Conservation (phyloP, 2,329 filamentous ascomycete genomes). For the Aspergillus uvarum region DNA sequence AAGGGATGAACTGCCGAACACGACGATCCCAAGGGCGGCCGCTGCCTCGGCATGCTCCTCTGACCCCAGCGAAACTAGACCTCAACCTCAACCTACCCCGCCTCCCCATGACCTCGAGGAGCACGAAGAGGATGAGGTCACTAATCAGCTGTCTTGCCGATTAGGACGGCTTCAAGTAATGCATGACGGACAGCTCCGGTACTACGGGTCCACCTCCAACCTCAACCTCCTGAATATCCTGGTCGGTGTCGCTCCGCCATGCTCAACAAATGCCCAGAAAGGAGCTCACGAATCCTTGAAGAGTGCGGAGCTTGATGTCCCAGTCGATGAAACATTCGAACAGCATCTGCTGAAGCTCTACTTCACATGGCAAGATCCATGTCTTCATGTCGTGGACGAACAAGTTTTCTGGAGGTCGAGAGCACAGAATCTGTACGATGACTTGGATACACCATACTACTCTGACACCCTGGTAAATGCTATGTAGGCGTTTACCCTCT, state of each 20-base stretch:
- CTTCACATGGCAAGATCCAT: constrained; percentile 12
- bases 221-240: constrained; percentile 5
- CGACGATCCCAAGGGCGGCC: too few species aligned
- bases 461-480: constrained; percentile 4
- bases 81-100: constrained; percentile 9
- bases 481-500: neutral
- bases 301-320: neutral
- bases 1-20: too few species aligned
- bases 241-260: neutral
- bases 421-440: neutral
- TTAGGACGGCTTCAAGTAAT: constrained; percentile 6
- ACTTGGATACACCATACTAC: constrained; percentile 4
- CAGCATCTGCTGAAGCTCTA: constrained; percentile 7
- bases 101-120: constrained; percentile 7
- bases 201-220: constrained; percentile 10
- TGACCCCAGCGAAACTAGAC: neutral
- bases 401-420: constrained; percentile 10
- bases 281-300: constrained; percentile 1
- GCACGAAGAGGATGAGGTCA: constrained; percentile 8
- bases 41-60: too few species aligned
- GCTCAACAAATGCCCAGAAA: neutral
- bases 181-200: constrained; percentile 7
- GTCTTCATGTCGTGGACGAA: constrained; percentile 4
- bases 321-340: constrained; percentile 4
- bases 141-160: constrained; percentile 9